phyloP scores from a whole-genome alignment of 352 stramenopile genomes.

The Phytophthora pistaciae region DNA sequence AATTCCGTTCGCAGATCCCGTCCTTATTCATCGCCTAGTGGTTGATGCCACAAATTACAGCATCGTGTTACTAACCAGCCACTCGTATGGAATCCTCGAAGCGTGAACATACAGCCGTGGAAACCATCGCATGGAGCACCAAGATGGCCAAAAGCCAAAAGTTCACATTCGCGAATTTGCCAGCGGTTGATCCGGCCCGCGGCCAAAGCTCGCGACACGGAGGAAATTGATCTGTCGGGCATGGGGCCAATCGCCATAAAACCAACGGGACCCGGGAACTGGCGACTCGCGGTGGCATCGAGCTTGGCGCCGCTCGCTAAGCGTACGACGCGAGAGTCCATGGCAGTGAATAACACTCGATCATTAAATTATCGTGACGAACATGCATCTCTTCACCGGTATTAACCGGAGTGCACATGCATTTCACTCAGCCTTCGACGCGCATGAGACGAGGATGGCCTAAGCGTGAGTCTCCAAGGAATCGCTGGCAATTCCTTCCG shows the following conservation, averaged over 20 bases:
- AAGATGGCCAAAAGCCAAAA: not conserved
- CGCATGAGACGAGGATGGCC: not conserved
- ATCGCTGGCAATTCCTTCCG: not conserved
- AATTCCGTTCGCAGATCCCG: not conserved
- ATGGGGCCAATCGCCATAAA: slow-evolving; percentile 19
- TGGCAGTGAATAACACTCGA: not conserved
- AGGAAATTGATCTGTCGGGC: slow-evolving; percentile 27
- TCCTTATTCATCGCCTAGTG: not conserved
- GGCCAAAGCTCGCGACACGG: slow-evolving; percentile 6
- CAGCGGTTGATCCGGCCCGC: not conserved
- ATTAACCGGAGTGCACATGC: not conserved
- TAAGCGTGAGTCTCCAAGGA: not conserved
- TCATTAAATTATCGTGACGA: not conserved
- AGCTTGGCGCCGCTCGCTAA: not conserved
- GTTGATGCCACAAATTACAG: not conserved
- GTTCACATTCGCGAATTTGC: not conserved
- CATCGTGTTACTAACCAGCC: not conserved
- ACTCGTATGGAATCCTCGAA: not conserved
- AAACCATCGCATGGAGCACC: not conserved
- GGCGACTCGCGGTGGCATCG: not conserved
- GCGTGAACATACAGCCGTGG: not conserved
- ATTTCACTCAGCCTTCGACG: not conserved
- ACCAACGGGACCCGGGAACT: slow-evolving; percentile 18
- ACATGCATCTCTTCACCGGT: not conserved
- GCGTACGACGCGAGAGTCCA: not conserved